Base-by-base conservation (phyloP, 306 rosid genomes). In the Elaeagnus macrophylla region DNA sequence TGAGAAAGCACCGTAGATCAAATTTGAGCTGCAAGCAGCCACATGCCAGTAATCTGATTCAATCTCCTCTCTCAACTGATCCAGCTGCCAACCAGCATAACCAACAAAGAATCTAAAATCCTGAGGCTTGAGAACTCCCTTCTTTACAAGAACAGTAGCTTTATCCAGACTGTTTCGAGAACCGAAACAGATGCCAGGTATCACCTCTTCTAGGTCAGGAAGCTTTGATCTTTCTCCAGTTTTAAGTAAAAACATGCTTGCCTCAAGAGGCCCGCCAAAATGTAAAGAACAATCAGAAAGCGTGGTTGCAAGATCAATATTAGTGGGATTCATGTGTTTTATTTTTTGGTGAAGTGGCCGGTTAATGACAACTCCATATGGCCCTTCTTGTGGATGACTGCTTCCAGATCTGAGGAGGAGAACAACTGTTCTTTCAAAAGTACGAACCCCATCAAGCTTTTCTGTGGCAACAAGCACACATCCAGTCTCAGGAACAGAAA, bases 41-140 rank as follows among this genome's bases (percentile, higher is more conserved):
- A 87, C 99, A 58, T 82, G 54, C 99, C 99, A 93, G 71, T 84
- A 93, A 68, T 93, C 72, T 9, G 94, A 79, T 56, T 84, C 94
- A 41, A 93, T 93, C 81, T 93, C 99, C 64, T 87, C 96, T 66
- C 82, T 67, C 94, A 93, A 59, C 67, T 88, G 99, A 69, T 93
- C 95, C 61, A 78, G 69, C 71, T 88, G 94, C 99, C 99, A 93
- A 71, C 99, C 99, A n/a, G 99, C 95, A 68, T 93, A 93, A 51
- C 99, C 99, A 38, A 83, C 87, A 60, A 88, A 93, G 74, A 93
- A 93, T 75, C 78, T 82, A 71, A 88, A 84, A 77, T 88, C 94
- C 53, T 77, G 86, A 67, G 94, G 81, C 76, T 84, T 82, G 48
- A 88, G 81, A 72, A 74, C 32, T 37, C 99, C 99, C 67, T 84